These are phyloP conservation scores for Tolypocladium nubicola DNA, from an alignment of 2,329 filamentous ascomycete species.

Conservation along the genomic window DNA sequence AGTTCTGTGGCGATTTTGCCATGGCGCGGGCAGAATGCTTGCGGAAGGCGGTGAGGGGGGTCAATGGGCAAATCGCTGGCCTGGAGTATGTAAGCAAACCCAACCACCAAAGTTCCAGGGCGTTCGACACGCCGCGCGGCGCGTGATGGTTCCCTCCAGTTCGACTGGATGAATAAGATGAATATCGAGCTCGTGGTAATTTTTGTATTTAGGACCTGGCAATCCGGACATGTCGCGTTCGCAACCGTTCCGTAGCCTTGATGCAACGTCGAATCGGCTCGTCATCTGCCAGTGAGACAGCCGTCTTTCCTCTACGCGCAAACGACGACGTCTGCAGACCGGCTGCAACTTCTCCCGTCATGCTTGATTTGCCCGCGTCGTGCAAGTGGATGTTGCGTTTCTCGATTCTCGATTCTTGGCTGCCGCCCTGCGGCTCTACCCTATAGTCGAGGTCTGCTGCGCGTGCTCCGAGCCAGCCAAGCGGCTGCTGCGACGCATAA, in stretches of 20 bases:
- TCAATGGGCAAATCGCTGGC: not conserved
- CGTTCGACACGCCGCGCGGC: no score
- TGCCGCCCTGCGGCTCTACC: not conserved
- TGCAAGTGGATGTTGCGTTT: not conserved
- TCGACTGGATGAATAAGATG: no score
- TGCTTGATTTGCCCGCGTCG: not conserved
- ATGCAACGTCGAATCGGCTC: no score
- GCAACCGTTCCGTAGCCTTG: not conserved
- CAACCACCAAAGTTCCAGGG: not conserved
- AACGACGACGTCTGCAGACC: no score
- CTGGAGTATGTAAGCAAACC: not conserved
- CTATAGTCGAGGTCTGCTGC: not conserved
- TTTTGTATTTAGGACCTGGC: no score
- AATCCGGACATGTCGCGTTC: no score
- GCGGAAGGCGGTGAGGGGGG: not conserved
- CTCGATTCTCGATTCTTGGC: not conserved
- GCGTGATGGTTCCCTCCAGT: not conserved
- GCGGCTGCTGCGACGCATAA: not conserved
- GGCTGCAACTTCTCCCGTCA: no score
- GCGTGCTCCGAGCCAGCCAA: not conserved
- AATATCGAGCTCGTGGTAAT: not conserved
- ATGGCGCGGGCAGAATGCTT: not conserved
- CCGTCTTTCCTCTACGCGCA: no score
- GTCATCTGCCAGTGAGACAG: no score
- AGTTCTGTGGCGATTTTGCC: not conserved